phyloP scores from a whole-genome alignment of 148 eudicot genomes.

The Spergularia bocconei region DNA sequence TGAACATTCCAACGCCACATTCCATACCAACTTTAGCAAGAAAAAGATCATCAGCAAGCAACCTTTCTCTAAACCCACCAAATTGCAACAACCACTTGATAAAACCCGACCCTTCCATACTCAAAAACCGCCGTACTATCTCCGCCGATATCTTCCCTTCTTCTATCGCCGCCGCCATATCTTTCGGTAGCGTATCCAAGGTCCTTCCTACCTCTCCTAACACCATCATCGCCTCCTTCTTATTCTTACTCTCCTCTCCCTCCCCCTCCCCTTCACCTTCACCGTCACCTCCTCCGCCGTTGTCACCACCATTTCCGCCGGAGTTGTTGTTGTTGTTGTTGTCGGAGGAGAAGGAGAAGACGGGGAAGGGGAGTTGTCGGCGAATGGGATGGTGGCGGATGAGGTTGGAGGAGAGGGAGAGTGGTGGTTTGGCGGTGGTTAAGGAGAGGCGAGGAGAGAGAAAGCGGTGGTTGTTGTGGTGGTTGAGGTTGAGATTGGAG shows the following conservation, averaged over 20 bases:
- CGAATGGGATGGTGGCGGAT: slow-evolving; percentile 12
- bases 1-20: slow-evolving; percentile 83
- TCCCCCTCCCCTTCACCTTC: slow-evolving; percentile 21
- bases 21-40: slow-evolving; percentile 74
- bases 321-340: slow-evolving; percentile 5
- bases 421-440: slow-evolving; percentile 8
- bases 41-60: slow-evolving; percentile 93
- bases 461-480: slow-evolving; percentile 3
- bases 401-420: slow-evolving; percentile 13
- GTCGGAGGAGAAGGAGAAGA: slow-evolving; percentile 5
- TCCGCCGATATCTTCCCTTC: slow-evolving; percentile 62
- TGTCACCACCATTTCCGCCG: slow-evolving; percentile 32
- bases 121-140: slow-evolving; percentile 53
- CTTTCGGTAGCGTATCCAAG: slow-evolving; percentile 77
- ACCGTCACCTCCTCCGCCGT: slow-evolving; percentile 34
- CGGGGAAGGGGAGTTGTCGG: slow-evolving; percentile 20
- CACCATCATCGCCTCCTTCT: slow-evolving; percentile 60
- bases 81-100: slow-evolving; percentile 76
- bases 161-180: slow-evolving; percentile 62
- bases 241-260: slow-evolving; percentile 32
- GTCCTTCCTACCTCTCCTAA: slow-evolving; percentile 54
- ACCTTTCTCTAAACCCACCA: slow-evolving; percentile 71
- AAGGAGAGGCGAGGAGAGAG: slow-evolving; percentile 19
- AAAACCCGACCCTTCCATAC: slow-evolving; percentile 54
- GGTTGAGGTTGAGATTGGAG: slow-evolving; percentile 6